phyloP scores from a whole-genome alignment of 2,329 filamentous ascomycete species.

The Aureobasidium sp. region DNA sequence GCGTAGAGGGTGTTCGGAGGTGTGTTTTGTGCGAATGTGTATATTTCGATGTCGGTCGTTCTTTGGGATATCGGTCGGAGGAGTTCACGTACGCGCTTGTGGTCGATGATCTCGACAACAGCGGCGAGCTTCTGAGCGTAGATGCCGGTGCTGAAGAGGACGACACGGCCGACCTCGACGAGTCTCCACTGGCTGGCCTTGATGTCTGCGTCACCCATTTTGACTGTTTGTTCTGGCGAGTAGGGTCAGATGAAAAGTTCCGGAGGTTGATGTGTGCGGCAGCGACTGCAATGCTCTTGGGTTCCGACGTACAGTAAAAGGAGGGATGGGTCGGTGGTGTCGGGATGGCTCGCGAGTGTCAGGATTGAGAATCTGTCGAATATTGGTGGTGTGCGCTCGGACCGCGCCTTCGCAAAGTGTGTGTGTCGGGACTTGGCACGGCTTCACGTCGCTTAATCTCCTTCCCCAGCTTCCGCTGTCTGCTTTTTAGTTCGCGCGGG shows the following conservation, averaged over 20 bases:
- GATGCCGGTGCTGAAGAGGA: slow-evolving; percentile 78
- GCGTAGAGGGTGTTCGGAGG: background rate
- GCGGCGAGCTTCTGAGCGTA: slow-evolving; percentile 78
- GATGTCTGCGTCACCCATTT: slow-evolving; percentile 41
- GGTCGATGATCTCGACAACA: slow-evolving; percentile 99
- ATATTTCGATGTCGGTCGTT: background rate
- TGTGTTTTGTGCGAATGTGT: slow-evolving; percentile 2
- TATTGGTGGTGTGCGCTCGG: too few species aligned
- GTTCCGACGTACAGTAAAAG: slow-evolving; percentile 11
- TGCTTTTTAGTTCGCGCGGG: background rate
- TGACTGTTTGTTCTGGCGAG: slow-evolving; percentile 18
- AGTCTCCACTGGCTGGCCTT: slow-evolving; percentile 66
- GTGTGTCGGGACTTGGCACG: slow-evolving; percentile 2
- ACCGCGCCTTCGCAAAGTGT: background rate
- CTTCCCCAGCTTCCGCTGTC: background rate
- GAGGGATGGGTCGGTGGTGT: background rate
- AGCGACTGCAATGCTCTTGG: background rate
- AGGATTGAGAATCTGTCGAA: background rate
- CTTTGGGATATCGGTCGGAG: background rate
- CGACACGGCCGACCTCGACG: slow-evolving; percentile 96
- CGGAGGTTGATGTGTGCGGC: background rate
- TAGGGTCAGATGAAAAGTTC: slow-evolving; percentile 7
- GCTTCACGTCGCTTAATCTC: background rate
- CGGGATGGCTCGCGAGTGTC: background rate
- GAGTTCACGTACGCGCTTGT: slow-evolving; percentile 89